Conservation (phyloP, 1,284 basidiomycete genomes). For the Pseudomicrostroma phylloplanum region DNA sequence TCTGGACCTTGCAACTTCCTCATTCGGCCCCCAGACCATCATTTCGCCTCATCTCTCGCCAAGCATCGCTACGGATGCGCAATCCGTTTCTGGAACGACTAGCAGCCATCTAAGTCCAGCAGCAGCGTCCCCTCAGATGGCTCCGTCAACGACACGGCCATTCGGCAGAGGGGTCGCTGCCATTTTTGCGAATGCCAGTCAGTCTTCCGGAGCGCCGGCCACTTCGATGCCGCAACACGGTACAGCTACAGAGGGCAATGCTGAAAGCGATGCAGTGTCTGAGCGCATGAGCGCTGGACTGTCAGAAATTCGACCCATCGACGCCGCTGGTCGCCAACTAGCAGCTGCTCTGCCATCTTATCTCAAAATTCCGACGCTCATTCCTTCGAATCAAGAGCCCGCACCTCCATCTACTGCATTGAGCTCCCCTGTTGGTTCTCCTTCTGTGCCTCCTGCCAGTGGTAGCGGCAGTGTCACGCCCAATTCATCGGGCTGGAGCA, state of each 20-base stretch:
- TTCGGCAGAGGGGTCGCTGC: background rate
- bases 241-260: background rate
- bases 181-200: background rate
- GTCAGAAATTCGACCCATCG: background rate
- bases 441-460: slow-evolving; percentile 1
- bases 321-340: slow-evolving; percentile 9
- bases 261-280: background rate
- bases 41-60: slow-evolving; percentile 3
- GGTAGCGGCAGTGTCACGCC: slow-evolving; percentile 4
- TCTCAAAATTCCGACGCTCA: slow-evolving; percentile 47
- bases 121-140: background rate
- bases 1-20: background rate
- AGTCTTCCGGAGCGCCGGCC: background rate
- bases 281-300: background rate
- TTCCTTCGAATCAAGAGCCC: slow-evolving; percentile 38
- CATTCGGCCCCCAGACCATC: background rate
- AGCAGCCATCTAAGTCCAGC: background rate
- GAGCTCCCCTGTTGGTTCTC: background rate
- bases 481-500: slow-evolving; percentile 21
- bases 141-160: background rate
- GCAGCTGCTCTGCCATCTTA: slow-evolving; percentile 40
- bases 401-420: slow-evolving; percentile 21
- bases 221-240: background rate
- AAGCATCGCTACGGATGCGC: slow-evolving; percentile 2
- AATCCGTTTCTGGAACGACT: background rate